Evolutionary conservation across 2,329 filamentous ascomycete species (phyloP).

Genomic region (Peltaster fructicola): DNA sequence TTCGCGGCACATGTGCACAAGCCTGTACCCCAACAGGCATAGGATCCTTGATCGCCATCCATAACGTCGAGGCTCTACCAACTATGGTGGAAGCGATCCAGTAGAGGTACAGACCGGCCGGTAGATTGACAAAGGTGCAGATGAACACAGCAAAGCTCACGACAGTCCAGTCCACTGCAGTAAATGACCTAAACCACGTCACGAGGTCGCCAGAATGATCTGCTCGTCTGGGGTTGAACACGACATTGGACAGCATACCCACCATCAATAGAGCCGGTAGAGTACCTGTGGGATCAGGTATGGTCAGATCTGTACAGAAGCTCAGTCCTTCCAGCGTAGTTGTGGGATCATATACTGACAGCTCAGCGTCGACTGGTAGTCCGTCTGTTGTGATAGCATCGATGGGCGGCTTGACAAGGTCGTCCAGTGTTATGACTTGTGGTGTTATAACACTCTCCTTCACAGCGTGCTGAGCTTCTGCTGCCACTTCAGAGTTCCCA

Average conservation of each 20-base stretch:
- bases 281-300: constrained; percentile 32
- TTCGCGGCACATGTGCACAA: too few species aligned
- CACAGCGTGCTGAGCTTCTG: too few species aligned
- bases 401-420: constrained; percentile 2
- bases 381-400: constrained; percentile 1
- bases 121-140: too few species aligned
- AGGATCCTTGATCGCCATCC: too few species aligned
- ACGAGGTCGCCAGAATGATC: constrained; percentile 9
- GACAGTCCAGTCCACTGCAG: not conserved
- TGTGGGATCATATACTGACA: constrained; percentile 33
- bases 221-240: constrained; percentile 5
- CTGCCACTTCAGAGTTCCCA: constrained; percentile 2
- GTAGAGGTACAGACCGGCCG: too few species aligned
- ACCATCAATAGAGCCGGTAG: constrained; percentile 33
- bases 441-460: constrained; percentile 1
- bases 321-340: constrained; percentile 39
- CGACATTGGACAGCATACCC: constrained; percentile 32
- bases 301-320: constrained; percentile 42
- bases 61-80: too few species aligned
- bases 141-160: too few species aligned
- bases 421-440: constrained; percentile 1
- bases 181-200: not conserved
- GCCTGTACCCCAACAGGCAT: too few species aligned
- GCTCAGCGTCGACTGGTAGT: constrained; percentile 16
- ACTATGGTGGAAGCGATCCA: too few species aligned